Evolutionary conservation across 148 eudicot species (phyloP).

Genomic region (Arctostaphylos glauca): DNA sequence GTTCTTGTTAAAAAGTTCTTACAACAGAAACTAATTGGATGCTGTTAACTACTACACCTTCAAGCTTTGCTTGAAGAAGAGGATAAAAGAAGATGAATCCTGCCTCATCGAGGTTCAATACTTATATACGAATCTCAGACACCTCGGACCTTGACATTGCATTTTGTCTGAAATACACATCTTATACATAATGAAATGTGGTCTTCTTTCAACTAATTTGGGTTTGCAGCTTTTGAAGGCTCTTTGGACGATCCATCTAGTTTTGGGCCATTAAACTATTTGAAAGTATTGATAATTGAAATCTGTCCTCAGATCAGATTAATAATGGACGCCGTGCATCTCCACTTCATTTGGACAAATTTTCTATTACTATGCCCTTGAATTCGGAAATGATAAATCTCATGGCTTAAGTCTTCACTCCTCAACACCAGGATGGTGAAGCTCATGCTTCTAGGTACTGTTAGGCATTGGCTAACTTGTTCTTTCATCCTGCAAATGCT

Average conservation of each 20-base stretch:
- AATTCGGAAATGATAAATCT: neutral
- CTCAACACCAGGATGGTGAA: neutral
- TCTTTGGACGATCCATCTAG: neutral
- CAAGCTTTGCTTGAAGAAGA: neutral
- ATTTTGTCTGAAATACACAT: neutral
- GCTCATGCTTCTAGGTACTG: neutral
- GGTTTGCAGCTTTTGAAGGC: neutral
- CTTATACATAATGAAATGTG: too few species aligned
- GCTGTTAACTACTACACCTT: neutral
- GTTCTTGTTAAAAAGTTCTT: too few species aligned
- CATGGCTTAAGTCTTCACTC: neutral
- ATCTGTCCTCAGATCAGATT: neutral
- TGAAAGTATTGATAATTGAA: neutral
- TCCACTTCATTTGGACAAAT: neutral
- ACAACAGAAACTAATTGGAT: neutral
- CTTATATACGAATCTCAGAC: neutral
- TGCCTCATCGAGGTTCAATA: neutral
- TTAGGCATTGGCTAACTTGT: neutral
- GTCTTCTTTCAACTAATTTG: neutral
- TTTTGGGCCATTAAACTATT: neutral
- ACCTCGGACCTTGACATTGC: neutral
- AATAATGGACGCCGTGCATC: neutral
- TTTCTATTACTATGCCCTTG: neutral
- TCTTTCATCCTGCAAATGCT: slow-evolving; percentile 1
- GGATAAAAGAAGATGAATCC: neutral